These are phyloP conservation scores for Fonsecaea multimorphosa DNA, from an alignment of 2,329 filamentous ascomycete genomes.

Conservation along the genomic window DNA sequence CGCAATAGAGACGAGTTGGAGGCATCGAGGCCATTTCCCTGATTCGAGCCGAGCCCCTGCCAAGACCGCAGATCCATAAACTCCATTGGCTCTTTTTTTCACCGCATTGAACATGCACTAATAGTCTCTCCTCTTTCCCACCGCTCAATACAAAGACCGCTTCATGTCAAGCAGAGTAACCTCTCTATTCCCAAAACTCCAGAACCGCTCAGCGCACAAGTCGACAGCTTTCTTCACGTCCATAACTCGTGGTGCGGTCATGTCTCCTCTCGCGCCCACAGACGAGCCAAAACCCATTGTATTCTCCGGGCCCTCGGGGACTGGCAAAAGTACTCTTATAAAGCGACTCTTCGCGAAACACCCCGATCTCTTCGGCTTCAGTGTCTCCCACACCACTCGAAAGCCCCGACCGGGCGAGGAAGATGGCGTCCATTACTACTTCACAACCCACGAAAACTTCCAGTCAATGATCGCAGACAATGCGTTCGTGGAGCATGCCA, in stretches of 20 bases:
- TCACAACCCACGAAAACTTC: conserved; percentile 71
- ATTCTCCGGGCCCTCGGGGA: conserved; percentile 50
- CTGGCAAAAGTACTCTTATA: conserved; percentile 52
- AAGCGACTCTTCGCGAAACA: conserved; percentile 51
- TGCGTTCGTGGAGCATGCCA: conserved; percentile 85
- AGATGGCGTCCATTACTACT: conserved; percentile 82
- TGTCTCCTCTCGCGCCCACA: conserved; percentile 27
- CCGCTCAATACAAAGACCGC: neutral
- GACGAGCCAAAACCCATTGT: conserved; percentile 46
- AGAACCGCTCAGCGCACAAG: neutral
- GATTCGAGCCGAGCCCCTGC: conserved; percentile 20
- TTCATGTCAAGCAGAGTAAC: conserved; percentile 1
- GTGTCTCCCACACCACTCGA: conserved; percentile 75
- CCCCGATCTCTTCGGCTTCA: conserved; percentile 53
- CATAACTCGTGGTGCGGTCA: conserved; percentile 11
- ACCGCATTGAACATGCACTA: neutral
- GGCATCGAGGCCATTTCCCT: too few relatives aligned
- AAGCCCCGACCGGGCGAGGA: conserved; percentile 74
- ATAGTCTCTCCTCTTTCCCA: neutral
- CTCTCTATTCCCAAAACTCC: neutral
- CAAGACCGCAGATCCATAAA: conserved; percentile 16
- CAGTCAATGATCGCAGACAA: conserved; percentile 68
- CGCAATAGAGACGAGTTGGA: conserved; percentile 25
- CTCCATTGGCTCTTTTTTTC: conserved; percentile 13
- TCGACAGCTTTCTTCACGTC: neutral